These are phyloP conservation scores for Pythium pectinolyticum DNA, from an alignment of 352 stramenopile genomes.

Conservation along the genomic window DNA sequence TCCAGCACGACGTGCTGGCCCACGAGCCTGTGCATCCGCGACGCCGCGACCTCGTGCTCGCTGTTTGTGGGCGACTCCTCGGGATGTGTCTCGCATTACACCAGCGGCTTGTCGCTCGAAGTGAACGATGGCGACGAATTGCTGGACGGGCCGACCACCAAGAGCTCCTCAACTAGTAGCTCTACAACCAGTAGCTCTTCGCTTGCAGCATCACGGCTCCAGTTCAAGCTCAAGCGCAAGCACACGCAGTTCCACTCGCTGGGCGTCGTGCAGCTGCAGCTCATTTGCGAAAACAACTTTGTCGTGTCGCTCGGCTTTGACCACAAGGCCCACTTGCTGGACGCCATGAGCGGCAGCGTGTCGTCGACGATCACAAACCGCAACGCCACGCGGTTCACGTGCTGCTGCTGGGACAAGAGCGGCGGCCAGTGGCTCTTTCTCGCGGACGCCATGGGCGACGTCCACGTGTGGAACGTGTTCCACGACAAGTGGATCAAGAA, in stretches of 20 bases:
- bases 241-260: constrained; percentile 66
- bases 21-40: constrained; percentile 53
- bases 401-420: constrained; percentile 57
- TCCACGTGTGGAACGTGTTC: constrained; percentile 71
- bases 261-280: constrained; percentile 49
- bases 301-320: constrained; percentile 77
- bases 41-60: constrained; percentile 35
- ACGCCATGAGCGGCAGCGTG: constrained; percentile 58
- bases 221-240: constrained; percentile 66
- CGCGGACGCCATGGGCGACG: constrained; percentile 43
- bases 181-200: constrained; percentile 4
- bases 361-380: constrained; percentile 57
- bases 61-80: constrained; percentile 68
- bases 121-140: no score
- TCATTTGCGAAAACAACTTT: constrained; percentile 68
- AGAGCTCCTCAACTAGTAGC: neutral
- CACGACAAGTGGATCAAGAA: constrained; percentile 60
- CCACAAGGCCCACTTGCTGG: constrained; percentile 67
- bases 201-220: constrained; percentile 22
- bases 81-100: constrained; percentile 64
- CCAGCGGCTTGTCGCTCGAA: constrained; percentile 8
- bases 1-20: constrained; percentile 53
- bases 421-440: constrained; percentile 51
- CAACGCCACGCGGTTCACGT: constrained; percentile 51
- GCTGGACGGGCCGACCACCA: neutral